Evolutionary conservation across 257 asterid species (phyloP), one percentile per base, ranked within the genome.

Genomic region (Linderniella brevidens): DNA sequence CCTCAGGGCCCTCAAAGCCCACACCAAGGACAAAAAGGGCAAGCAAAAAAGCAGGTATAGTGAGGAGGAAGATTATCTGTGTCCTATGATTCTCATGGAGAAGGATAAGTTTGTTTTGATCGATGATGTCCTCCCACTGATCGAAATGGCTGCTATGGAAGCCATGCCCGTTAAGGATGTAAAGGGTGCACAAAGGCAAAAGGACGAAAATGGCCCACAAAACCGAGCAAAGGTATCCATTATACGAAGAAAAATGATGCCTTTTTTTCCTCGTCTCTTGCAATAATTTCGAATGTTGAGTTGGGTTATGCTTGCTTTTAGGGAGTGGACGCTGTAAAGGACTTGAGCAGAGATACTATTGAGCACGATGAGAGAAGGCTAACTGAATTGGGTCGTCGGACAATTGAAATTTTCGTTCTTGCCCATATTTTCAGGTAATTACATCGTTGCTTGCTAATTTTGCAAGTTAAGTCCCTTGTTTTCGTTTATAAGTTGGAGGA

Each of bases 101-200:
- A 71, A 73, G 45, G 93, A 78, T 54, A 66, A 61, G 58, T 81
- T 85, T 54, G 66, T 75, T 38, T 69, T 90, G 93, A 84, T 65
- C 55, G 96, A 77, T 73, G 98, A 90, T 61, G 87, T 90, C 48
- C 56, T 90, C 57, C 73, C 52, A 35, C 71, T 90, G 41, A 87
- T 90, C 56, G 81, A 81, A 78, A 78, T 94, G 62, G 93, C 82
- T 63, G 88, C 96, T 44, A 44, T 66, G 54, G 98, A 84, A 70
- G 93, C 81, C 18, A 72, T 84, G 72, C 96, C 96, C 49, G 85
- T 94, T 14, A 85, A 85, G 75, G 94, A 88, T 44, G 98, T 80
- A 63, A 88, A 80, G 70, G 96, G 93, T 75, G 69, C 56, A 77
- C 77, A 69, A 87, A 68, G 59, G 75, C 57, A 55, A 75, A 62